Conservation (phyloP, 805 yeast genomes). For the Candida coquimbonensis region DNA sequence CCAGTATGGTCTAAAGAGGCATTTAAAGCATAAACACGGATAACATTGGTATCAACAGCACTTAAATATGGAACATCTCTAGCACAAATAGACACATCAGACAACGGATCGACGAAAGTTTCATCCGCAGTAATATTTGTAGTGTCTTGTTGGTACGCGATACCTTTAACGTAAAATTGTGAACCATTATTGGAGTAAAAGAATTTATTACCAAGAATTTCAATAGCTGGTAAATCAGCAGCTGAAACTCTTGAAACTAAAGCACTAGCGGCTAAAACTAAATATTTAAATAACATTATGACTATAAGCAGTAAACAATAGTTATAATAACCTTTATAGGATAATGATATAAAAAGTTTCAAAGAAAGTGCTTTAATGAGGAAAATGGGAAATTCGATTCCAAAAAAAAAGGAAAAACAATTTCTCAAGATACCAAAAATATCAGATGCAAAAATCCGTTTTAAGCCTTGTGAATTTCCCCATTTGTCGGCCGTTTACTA, state of each 20-base stretch:
- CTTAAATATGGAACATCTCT: conserved; percentile 70
- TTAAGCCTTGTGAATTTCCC: too few species aligned
- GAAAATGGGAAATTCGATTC: too few species aligned
- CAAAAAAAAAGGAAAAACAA: too few species aligned
- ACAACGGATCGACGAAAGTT: conserved; percentile 62
- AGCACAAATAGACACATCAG: conserved; percentile 51
- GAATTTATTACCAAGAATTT: conserved; percentile 71
- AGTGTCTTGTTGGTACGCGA: conserved; percentile 73
- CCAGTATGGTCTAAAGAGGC: conserved; percentile 54
- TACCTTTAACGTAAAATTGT: conserved; percentile 70
- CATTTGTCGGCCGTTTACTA: too few species aligned
- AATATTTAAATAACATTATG: conserved; percentile 28
- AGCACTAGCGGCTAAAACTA: conserved; percentile 30
- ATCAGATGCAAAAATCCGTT: too few species aligned
- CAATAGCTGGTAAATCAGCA: conserved; percentile 54
- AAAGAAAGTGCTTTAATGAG: too few species aligned
- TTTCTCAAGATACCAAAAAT: too few species aligned
- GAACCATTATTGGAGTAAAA: conserved; percentile 72
- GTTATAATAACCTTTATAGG: background rate
- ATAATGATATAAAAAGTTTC: background rate
- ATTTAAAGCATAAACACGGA: conserved; percentile 73
- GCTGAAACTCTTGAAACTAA: conserved; percentile 28
- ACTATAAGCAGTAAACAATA: background rate
- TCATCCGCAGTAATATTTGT: conserved; percentile 38
- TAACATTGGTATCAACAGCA: conserved; percentile 56